Base-by-base conservation (phyloP, 768 basidiomycete species). In the Boletus patriciae region DNA sequence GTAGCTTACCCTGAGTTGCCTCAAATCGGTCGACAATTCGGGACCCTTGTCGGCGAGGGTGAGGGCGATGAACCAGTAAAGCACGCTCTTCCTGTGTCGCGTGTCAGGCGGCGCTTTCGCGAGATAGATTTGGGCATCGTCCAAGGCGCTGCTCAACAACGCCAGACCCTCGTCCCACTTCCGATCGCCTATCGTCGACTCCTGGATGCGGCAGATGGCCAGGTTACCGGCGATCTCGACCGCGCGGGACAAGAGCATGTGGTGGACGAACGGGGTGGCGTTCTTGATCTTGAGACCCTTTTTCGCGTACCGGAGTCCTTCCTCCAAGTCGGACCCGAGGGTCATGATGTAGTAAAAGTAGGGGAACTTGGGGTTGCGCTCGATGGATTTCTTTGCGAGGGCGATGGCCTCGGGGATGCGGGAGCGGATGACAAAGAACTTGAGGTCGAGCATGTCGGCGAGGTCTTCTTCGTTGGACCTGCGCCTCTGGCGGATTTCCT, bases 391-490 rank as follows among this genome's bases (percentile, higher is more conserved):
- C 54, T 76, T 73, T 0, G 83, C 84, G 7, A 78, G 62, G 15
- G 65, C 66, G 46, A 80, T 72, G 1, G 85, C 84, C 12, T 83
- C 79, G 5, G 74, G 66, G 33, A 83, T 70, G 29, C 79, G 78
- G 21, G 74, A 70, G 50, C 73, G 76, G 68, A 84, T 77, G 65
- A 87, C 79, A 51, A 66, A 61, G 64, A 70, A 83, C 64, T 88
- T 87, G 72, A 86, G 80, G 33, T 87, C 84, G 31, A 88, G 67
- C 58, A 88, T 82, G 64, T 87, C 85, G 0, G 86, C 86, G 15
- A 75, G 61, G 65, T 87, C 83, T 21, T 54, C 66, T 52, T 86
- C 81, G 6, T 62, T 62, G 0, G 76, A 64, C 13, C 67, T 69
- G n/a, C 74, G 76, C 52, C 70, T 73, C 36, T 65, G 71, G 10